Percentiles rank a stretch among this genome's conserved stretches.
Conservation (phyloP, 306 rosid genomes). For the Medicago arabica region DNA sequence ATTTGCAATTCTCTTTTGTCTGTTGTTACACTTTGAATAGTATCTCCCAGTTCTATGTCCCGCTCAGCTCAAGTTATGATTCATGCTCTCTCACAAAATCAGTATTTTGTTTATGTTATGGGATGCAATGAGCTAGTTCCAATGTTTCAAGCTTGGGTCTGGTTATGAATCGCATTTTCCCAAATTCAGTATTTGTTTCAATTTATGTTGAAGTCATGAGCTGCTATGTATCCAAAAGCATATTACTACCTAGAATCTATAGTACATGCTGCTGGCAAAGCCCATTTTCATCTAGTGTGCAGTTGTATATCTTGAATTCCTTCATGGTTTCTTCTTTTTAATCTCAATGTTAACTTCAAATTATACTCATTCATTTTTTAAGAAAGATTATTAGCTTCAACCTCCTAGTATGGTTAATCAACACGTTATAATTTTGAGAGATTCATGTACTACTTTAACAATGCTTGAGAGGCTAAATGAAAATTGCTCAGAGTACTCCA, state of each 20-base stretch:
- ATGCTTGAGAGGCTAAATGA: slow-evolving; percentile 12
- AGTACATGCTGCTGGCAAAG: slow-evolving; percentile 6
- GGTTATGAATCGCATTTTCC: slow-evolving; percentile 15
- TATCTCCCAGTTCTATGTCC: slow-evolving; percentile 8
- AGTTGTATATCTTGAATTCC: slow-evolving; percentile 7
- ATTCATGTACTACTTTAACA: neutral
- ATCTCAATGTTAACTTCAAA: slow-evolving; percentile 1
- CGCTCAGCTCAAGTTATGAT: slow-evolving; percentile 12
- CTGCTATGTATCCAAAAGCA: slow-evolving; percentile 16
- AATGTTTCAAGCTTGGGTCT: slow-evolving; percentile 18
- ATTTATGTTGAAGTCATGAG: slow-evolving; percentile 22
- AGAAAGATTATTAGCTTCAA: neutral
- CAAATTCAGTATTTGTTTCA: slow-evolving; percentile 33
- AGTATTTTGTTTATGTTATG: slow-evolving; percentile 22
- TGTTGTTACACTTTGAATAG: slow-evolving; percentile 22
- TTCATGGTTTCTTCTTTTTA: slow-evolving; percentile 3
- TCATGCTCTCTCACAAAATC: slow-evolving; percentile 18
- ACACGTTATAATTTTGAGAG: slow-evolving; percentile 17
- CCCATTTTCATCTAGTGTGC: neutral
- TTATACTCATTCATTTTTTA: neutral
- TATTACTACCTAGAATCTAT: slow-evolving; percentile 23
- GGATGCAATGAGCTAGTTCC: neutral
- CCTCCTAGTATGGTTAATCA: neutral
- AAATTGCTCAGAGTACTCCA: neutral
- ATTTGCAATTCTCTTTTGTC: neutral